These are phyloP conservation scores for Nadsonia starkeyi-henricii DNA, from an alignment of 1,139 yeast species.

Conservation along the genomic window DNA sequence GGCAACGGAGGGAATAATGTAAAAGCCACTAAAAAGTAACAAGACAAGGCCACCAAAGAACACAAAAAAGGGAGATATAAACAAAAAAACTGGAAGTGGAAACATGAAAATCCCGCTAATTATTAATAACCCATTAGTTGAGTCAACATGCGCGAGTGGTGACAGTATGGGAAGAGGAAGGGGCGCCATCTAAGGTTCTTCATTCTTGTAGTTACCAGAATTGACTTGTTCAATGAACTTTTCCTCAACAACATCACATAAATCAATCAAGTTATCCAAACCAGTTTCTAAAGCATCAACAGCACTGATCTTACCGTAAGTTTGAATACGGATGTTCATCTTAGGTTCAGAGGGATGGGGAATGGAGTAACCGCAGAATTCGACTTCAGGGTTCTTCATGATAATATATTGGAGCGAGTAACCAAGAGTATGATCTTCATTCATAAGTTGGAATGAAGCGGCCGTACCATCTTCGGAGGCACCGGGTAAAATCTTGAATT, in stretches of 20 bases:
- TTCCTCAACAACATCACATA: constrained; percentile 74
- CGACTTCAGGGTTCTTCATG: constrained; percentile 96
- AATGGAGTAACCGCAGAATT: constrained; percentile 93
- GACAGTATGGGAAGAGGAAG: no score
- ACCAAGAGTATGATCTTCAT: constrained; percentile 93
- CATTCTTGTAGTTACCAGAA: neutral
- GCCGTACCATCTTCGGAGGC: constrained; percentile 92
- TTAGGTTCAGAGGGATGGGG: constrained; percentile 97
- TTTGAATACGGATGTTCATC: constrained; percentile 82
- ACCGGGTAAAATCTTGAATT: constrained; percentile 44
- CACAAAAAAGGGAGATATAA: no score
- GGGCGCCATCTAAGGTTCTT: neutral
- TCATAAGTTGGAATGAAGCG: constrained; percentile 82
- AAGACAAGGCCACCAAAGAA: no score
- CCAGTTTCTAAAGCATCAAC: constrained; percentile 90
- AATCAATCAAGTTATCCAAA: constrained; percentile 64
- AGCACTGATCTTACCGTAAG: constrained; percentile 76
- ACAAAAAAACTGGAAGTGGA: no score
- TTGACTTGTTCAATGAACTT: constrained; percentile 30
- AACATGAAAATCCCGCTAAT: no score
- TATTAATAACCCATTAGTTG: no score
- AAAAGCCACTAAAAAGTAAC: no score
- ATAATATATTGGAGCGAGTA: constrained; percentile 85
- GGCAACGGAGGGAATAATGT: no score
- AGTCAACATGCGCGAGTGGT: no score